A percentile compares a stretch with the other conserved stretches of the same genome.
Conservation (phyloP, 495 filamentous ascomycete genomes). For the Xylaria bambusicola region DNA sequence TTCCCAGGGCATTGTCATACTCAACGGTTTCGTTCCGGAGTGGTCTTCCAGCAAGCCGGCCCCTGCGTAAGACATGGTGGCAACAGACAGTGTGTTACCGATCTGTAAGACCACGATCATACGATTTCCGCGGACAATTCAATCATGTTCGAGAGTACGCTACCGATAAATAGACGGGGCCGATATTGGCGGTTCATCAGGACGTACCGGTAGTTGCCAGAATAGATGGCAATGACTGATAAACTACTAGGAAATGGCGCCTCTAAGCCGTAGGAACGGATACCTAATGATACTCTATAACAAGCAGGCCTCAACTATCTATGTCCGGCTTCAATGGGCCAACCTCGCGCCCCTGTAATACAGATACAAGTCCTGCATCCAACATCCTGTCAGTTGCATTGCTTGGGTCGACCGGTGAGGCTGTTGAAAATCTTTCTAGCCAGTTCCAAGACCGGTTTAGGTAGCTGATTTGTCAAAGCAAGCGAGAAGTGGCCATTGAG, state of each 20-base stretch:
- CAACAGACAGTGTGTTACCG: conserved; percentile 1
- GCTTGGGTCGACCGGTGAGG: conserved; percentile 8
- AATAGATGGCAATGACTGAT: background rate
- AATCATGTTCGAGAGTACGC: background rate
- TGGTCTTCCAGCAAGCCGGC: background rate
- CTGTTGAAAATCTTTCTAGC: background rate
- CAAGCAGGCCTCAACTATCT: background rate
- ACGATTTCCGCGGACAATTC: conserved; percentile 3
- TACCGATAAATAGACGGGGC: background rate
- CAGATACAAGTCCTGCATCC: background rate
- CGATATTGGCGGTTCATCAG: background rate
- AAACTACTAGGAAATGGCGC: background rate
- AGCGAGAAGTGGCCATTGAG: conserved; percentile 3
- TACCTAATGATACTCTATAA: background rate
- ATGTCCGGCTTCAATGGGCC: background rate
- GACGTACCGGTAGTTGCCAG: background rate
- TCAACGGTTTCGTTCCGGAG: background rate
- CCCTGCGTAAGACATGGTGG: background rate
- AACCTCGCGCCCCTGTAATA: conserved; percentile 1
- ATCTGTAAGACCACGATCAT: conserved; percentile 9
- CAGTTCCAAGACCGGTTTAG: background rate
- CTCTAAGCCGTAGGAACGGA: background rate
- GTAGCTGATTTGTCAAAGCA: conserved; percentile 5
- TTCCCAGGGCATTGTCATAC: background rate
- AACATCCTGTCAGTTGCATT: conserved; percentile 4